Base-by-base conservation (phyloP, 1,139 yeast species). In the Yarrowia galli region DNA sequence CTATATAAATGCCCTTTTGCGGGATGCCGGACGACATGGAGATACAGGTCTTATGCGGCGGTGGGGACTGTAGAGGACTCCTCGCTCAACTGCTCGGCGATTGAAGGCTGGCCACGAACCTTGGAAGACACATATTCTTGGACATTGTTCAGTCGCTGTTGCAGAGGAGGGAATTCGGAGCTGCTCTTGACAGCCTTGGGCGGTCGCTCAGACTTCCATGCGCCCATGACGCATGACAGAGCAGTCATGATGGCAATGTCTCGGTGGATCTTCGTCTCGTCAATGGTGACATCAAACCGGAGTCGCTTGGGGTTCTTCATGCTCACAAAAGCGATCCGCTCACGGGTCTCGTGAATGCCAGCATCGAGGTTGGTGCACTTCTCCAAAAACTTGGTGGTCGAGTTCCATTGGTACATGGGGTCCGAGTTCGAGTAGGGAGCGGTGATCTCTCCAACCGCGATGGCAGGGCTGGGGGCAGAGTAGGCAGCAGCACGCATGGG, bases 121-220 rank as follows among this genome's bases (percentile, higher is more conserved):
- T 43, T 58, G 64, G 64, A 58, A 20, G 64, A 58, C 64, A 58
- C 64, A 58, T 43, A 58, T 42, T 58, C 64, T 25, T 58, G 64
- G 51, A 58, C 64, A 18, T 43, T 25, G 23, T 42, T 58, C 42
- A 58, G 22, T 58, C 64, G 49, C 51, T 58, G 64, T 15, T 58
- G 64, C 42, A 58, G 42, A 32, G 64, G 64, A 12, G 35, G 23
- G 42, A 43, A 58, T 18, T 58, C 49, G 40, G 49, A 42, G 51
- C 40, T 58, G 64, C 64, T 58, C 49, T 43, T 40, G 32, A 54
- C 51, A 18, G 46, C 7, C 28, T 58, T 43, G 20, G 51, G 51
- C 15, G 51, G 51, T 7, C 51, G 51, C 51, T 58, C 64, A 15
- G 51, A 42, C 32, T 43, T 43, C 64, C 64, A 58, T 20, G 64